Conservation (phyloP, 169 alveolate species). For the Sarcocystis neurona region DNA sequence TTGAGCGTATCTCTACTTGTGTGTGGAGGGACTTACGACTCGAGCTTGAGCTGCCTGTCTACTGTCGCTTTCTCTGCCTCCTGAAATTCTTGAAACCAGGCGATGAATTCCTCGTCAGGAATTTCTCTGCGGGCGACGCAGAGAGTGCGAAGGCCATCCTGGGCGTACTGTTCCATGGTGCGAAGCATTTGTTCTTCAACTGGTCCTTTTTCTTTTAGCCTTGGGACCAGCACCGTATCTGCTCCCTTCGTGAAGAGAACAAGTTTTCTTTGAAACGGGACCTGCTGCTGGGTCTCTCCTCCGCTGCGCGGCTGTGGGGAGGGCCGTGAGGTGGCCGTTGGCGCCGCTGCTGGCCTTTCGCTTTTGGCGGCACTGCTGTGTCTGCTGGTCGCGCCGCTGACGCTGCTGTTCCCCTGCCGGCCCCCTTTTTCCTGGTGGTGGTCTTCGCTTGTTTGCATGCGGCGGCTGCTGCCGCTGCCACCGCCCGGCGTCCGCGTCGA, state of each 20-base stretch:
- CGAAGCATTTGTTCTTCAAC: constrained; percentile 67
- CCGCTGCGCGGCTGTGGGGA: too few relatives aligned
- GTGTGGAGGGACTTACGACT: constrained; percentile 3
- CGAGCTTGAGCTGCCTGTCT: constrained; percentile 8
- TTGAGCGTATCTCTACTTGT: not conserved
- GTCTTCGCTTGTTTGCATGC: too few relatives aligned
- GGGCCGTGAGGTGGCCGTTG: too few relatives aligned
- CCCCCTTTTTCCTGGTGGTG: not conserved
- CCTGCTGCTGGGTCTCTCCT: too few relatives aligned
- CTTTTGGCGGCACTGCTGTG: not conserved
- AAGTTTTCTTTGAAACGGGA: not conserved
- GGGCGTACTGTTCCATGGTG: constrained; percentile 77
- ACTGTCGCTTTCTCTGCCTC: constrained; percentile 22
- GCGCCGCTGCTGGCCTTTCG: too few relatives aligned
- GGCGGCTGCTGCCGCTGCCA: too few relatives aligned
- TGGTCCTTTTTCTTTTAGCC: constrained; percentile 67
- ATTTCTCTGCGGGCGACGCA: constrained; percentile 91
- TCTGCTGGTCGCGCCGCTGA: too few relatives aligned
- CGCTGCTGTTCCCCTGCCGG: too few relatives aligned
- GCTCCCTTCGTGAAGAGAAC: constrained; percentile 89
- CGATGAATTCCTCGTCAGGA: constrained; percentile 72
- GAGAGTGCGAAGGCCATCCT: constrained; percentile 89
- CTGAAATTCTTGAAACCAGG: constrained; percentile 70
- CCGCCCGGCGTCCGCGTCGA: too few relatives aligned
- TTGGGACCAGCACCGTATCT: constrained; percentile 87